Base-by-base conservation (phyloP, 139 green algal genomes). In the Picochlorum sp. region DNA sequence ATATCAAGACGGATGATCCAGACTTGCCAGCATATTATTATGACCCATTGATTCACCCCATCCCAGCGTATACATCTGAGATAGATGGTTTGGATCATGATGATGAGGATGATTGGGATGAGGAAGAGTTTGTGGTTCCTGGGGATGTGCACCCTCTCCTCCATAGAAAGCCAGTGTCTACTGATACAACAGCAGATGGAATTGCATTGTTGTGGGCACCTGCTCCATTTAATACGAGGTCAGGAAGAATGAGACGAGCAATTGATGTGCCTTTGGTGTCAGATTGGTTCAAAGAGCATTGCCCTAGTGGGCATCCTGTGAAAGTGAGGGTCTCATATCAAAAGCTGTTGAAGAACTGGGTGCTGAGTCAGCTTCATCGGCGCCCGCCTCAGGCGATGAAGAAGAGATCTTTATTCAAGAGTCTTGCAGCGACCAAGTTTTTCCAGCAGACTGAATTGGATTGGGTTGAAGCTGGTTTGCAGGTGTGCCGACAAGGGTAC, bases 11-110 rank as follows among this genome's bases (percentile, higher is more conserved):
- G 11, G 94, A 99, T 75, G 94, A 99, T 74, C 94, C 94, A 4
- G 94, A 99, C 80, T 82, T 99, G 66, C 94, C 94, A 2, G 94
- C 94, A 46, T 99, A 94, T 81, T 97, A 98, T 80, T 99, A 94
- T 73, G 94, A 99, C 84, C 94, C 94, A 2, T 85, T 99, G 50
- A 94, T 99, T 68, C 92, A 99, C 81, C 94, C 94, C 62, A 97
- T 99, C 69, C 79, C 94, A 15, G 80, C 79, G 6, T 96, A 98
- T 85, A 82, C 77, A 49, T 80, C 74, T 4, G 74, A 77, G 2
- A 57, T 30, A 13, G 50, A 65, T 7, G 61, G 56, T 5, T 47
- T n/a, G 11, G 38, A 4, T 26, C 49, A 20, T 28, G 56, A 69
- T 62, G 76, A 78, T 23, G 72, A 87, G 32, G 85, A 84, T 26